A percentile compares a stretch with the other conserved stretches of the same genome.
phyloP scores from a whole-genome alignment of 1,284 basidiomycete genomes.

The Cryptococcus amylolentus region DNA sequence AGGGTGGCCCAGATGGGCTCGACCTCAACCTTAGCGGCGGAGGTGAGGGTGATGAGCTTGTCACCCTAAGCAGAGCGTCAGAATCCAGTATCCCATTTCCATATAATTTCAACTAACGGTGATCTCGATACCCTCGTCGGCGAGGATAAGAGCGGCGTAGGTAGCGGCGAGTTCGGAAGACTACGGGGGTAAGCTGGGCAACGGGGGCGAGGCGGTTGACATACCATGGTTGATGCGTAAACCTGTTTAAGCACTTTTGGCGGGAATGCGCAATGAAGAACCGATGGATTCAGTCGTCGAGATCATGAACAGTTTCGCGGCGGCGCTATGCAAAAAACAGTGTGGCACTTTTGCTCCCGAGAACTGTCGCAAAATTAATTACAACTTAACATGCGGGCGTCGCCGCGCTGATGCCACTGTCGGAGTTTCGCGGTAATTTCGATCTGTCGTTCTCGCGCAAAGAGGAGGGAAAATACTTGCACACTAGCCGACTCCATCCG shows the following conservation, averaged over 20 bases:
- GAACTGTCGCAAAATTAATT: too few species aligned
- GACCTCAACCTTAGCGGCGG: slow-evolving; percentile 77
- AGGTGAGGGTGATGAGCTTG: slow-evolving; percentile 80
- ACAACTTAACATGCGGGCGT: too few species aligned
- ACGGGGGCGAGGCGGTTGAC: not conserved
- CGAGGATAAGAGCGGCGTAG: slow-evolving; percentile 65
- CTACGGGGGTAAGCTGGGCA: slow-evolving; percentile 11
- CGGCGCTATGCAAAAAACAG: not conserved
- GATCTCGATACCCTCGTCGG: slow-evolving; percentile 94
- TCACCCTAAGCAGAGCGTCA: slow-evolving; percentile 61
- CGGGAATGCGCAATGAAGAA: slow-evolving; percentile 14
- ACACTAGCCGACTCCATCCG: slow-evolving; percentile 12
- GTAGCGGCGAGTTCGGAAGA: slow-evolving; percentile 74
- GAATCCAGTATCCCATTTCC: not conserved
- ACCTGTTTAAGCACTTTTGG: slow-evolving; percentile 26
- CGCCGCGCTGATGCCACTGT: too few species aligned
- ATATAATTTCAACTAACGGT: slow-evolving; percentile 59
- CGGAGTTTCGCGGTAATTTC: not conserved
- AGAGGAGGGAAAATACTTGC: not conserved
- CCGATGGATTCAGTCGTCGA: not conserved
- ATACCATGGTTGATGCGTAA: slow-evolving; percentile 26
- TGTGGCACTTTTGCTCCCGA: too few species aligned
- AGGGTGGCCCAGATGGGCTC: slow-evolving; percentile 98
- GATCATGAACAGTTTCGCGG: not conserved
- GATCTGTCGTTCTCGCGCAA: not conserved